Conservation (phyloP, 2,329 filamentous ascomycete genomes). For the Aspergillus aculeatus region DNA sequence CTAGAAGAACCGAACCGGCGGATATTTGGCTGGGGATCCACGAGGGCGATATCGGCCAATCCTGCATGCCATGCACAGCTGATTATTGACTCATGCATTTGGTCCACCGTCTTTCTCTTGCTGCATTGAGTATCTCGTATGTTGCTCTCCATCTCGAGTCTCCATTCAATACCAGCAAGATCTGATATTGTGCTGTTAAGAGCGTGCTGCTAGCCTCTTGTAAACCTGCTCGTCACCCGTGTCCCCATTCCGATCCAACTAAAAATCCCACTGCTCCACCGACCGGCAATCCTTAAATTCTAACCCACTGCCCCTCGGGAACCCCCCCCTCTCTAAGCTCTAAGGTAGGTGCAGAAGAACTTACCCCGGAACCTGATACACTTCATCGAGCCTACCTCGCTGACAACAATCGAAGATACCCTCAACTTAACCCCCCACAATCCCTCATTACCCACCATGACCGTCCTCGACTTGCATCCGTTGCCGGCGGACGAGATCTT, state of each 20-base stretch:
- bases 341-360: background rate
- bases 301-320: background rate
- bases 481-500: constrained; percentile 91
- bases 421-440: too few species aligned
- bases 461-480: constrained; percentile 62
- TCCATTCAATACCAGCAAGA: background rate
- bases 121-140: constrained; percentile 1
- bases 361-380: background rate
- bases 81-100: constrained; percentile 9
- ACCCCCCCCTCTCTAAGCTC: background rate
- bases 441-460: constrained; percentile 22
- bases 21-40: constrained; percentile 1
- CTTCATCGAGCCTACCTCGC: background rate
- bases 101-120: constrained; percentile 10
- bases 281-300: background rate
- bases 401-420: background rate
- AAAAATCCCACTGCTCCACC: constrained; percentile 2
- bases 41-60: constrained; percentile 32
- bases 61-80: constrained; percentile 5
- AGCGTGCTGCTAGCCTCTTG: background rate
- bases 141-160: background rate
- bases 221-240: background rate
- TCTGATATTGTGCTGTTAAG: background rate
- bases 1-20: background rate
- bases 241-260: background rate